Evolutionary conservation across 352 stramenopile genomes (phyloP), one percentile per base, ranked within the genome.

Genomic region (Pythium myriotylum): DNA sequence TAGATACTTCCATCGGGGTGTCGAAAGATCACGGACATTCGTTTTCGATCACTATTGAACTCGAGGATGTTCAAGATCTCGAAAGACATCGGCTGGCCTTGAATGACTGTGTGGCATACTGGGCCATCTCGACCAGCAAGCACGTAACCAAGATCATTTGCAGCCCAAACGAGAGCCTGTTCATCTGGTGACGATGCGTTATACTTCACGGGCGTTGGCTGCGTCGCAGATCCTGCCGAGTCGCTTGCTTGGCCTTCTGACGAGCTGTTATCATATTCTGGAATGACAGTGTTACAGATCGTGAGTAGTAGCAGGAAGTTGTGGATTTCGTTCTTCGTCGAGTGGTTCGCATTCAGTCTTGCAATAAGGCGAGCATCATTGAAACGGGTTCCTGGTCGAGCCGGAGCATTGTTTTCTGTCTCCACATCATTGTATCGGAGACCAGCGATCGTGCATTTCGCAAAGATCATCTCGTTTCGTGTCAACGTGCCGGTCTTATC

Each of bases 21-120:
- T 24, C 94, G 81, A 26, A 98, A 88, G 32, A 99, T 78, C 33
- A 99, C 91, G 19, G 94, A 99, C 97, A 99, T 99, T 55, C 98
- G 79, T 75, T 99, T 99, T 13, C 98, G 81, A 51, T 98, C 89
- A 51, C 92, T 98, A 70, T 98, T 98, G 79, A 99, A 99, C 70
- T 99, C 97, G 48, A 99, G 96, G 5, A 99, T 86, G 47, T 98
- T 97, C 50, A 99, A 72, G 55, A 99, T 90, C 54, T 93, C 74
- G 79, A 94, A 99, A 19, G 82, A 90, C 77, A 87, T 74, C 9
- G 72, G 56, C 35, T 66, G 58, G 6, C 86, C 86, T 48, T 86
- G 84, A 57, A 95, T 88, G 17, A 76, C 19, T 3, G 83, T 81
- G 42, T 94, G 61, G 42, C 84, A 93, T 9, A 89, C 78, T 16